Base-by-base conservation (phyloP, 495 filamentous ascomycete species). In the Hyaloscypha bicolor region DNA sequence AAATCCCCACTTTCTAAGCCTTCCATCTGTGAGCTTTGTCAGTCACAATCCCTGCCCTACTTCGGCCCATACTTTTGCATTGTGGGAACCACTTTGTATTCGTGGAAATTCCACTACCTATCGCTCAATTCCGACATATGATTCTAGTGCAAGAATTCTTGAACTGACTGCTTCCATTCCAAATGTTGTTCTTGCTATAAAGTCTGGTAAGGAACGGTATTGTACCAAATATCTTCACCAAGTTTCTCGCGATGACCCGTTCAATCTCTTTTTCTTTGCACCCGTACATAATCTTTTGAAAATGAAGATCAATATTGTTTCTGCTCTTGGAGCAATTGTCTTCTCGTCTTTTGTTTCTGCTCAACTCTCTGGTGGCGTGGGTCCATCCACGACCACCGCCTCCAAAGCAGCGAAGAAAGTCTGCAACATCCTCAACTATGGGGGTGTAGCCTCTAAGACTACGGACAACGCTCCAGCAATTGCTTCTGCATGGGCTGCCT, bases 381-480 rank as follows among this genome's bases (percentile, higher is more conserved):
- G 81, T 19, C 81, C 79, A 25, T 73, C 76, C 25, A 83, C 81
- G 16, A 64, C 66, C 1, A 65, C 63, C 30, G 73, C 79, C 2
- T 64, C 72, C 2, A 65, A 74, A 21, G 79, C 73, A 45, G 79
- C 71, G 31, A 48, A 16, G 11, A 72, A 72, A 56, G 75, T 76
- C 25, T 85, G 83, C 71, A 80, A 77, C 58, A 74, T 79, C 33
- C 76, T 84, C 48, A 72, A 85, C 62, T 85, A 85, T 66, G 83
- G 82, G 9, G 83, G 74, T 25, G 74, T 77, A 4, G 82, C 82
- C 0, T 79, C 81, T 48, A 78, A 79, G 53, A 72, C 75, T 8
- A 82, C 82, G 21, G 82, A 86, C 62, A 71, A 84, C 32, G 81
- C 82, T 0, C 71, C 78, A 2, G 76, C 83, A 0, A 76, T 86